Conservation (phyloP, 1,139 yeast genomes). For the Lodderomyces metapsilosis region DNA sequence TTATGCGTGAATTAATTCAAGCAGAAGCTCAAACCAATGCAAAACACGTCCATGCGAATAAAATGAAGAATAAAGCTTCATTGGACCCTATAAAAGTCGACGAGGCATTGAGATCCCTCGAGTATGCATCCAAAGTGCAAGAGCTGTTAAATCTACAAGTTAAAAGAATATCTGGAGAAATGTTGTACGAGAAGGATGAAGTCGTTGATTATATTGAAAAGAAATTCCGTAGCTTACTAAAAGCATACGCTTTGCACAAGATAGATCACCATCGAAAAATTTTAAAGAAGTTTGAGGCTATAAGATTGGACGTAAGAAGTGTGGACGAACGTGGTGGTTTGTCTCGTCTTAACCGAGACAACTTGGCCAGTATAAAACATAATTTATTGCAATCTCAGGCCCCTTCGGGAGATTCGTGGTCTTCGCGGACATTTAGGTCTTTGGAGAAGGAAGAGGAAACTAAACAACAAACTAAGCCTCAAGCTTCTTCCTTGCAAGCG, state of each 20-base stretch:
- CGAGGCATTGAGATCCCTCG: conserved; percentile 79
- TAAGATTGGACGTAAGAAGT: conserved; percentile 70
- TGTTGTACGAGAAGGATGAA: conserved; percentile 69
- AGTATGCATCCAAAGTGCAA: conserved; percentile 76
- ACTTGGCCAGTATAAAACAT: conserved; percentile 46
- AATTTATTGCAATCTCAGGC: conserved; percentile 51
- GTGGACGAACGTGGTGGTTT: conserved; percentile 82
- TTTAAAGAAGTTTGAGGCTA: conserved; percentile 70
- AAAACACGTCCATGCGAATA: conserved; percentile 72
- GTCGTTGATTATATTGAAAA: conserved; percentile 55
- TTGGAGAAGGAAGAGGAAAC: conserved; percentile 37
- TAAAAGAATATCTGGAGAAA: conserved; percentile 79
- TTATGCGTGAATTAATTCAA: conserved; percentile 82
- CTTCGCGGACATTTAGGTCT: conserved; percentile 61
- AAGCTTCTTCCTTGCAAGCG: conserved; percentile 17
- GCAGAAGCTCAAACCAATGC: conserved; percentile 74
- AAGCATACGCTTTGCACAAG: conserved; percentile 62
- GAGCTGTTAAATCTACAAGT: conserved; percentile 73
- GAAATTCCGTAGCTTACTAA: conserved; percentile 54
- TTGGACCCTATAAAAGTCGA: conserved; percentile 88
- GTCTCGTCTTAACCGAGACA: conserved; percentile 77
- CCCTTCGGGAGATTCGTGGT: conserved; percentile 59
- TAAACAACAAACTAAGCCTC: conserved; percentile 20
- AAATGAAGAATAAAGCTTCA: conserved; percentile 69
- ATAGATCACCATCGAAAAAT: conserved; percentile 87